Base-by-base conservation (phyloP, 352 stramenopile species). In the Thraustotheca clavata region DNA sequence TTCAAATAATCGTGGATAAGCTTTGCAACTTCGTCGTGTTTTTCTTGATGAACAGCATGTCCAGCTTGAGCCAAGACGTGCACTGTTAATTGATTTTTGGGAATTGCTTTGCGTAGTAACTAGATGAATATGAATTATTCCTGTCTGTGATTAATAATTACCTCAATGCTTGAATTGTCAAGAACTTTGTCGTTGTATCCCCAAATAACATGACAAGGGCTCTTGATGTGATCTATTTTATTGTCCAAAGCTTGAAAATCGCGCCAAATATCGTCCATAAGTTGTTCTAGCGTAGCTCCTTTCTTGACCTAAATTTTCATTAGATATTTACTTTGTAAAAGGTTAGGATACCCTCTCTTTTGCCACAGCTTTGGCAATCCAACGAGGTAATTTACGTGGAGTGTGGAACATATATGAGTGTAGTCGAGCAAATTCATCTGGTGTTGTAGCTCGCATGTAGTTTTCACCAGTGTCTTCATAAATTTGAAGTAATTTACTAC, bases 11-110 rank as follows among this genome's bases (percentile, higher is more conserved):
- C 50, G 12, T 12, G 7, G n/a, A 60, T n/a, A 12, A 20, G 7
- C 12, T 22, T 22, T 34, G 18, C 27, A 20, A 60, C 50, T 60
- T 83, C 76, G 0, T 71, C 68, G 52, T 80, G 29, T 26, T 77
- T 82, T 49, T 90, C 80, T 40, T 88, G 77, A 55, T 90, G 81
- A 49, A 90, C 35, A 48, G 77, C 77, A 67, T 90, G 81, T 3
- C 81, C 81, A 41, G 78, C 87, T 32, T 88, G 67, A 24, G 86
- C 72, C 60, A 87, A 75, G 3, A 84, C 70, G 24, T 86, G 60
- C 4, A 81, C 57, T 20, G 73, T 63, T 22, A 76, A 69, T 60
- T 76, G 70, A 0, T 60, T 49, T 39, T 70, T 73, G 27, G 73
- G 57, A 6, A 68, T 49, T 36, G 83, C 67, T 41, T 83, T 79